Percentiles rank a stretch among this genome's conserved stretches.
Evolutionary conservation across 495 filamentous ascomycete species (phyloP).

Genomic region (Penicillium samsonianum): DNA sequence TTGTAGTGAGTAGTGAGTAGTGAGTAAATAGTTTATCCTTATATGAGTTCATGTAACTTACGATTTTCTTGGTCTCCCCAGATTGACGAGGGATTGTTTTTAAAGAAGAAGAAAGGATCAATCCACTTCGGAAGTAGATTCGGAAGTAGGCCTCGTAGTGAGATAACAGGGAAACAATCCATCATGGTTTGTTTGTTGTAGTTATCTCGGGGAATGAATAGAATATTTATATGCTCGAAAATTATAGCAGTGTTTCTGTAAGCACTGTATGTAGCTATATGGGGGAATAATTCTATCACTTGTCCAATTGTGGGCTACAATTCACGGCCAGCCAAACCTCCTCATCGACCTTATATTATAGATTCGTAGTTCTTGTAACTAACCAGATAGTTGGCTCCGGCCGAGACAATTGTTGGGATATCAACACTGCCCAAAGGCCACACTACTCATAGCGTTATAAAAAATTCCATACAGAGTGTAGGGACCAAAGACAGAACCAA

Average conservation of each 20-base stretch:
- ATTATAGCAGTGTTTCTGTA: background rate
- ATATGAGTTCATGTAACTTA: background rate
- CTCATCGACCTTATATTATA: background rate
- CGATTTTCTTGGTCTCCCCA: background rate
- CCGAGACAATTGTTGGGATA: too few species aligned
- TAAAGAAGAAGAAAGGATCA: background rate
- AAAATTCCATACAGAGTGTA: background rate
- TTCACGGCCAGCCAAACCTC: background rate
- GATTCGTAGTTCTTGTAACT: background rate
- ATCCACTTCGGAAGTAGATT: background rate
- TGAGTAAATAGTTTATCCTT: background rate
- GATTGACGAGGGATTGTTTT: background rate
- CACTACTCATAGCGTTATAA: too few species aligned
- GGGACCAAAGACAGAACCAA: background rate
- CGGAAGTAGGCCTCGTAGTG: background rate
- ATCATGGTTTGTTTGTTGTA: background rate
- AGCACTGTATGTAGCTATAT: too few species aligned
- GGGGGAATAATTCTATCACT: background rate
- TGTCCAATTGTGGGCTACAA: background rate
- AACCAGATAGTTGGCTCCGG: background rate
- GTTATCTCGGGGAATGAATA: background rate
- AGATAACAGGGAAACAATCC: background rate
- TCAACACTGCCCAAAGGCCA: too few species aligned
- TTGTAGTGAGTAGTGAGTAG: background rate
- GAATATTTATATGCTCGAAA: background rate